A percentile compares a stretch with the other conserved stretches of the same genome.
Evolutionary conservation across 495 filamentous ascomycete species (phyloP).

Genomic region (Recurvomyces mirabilis): DNA sequence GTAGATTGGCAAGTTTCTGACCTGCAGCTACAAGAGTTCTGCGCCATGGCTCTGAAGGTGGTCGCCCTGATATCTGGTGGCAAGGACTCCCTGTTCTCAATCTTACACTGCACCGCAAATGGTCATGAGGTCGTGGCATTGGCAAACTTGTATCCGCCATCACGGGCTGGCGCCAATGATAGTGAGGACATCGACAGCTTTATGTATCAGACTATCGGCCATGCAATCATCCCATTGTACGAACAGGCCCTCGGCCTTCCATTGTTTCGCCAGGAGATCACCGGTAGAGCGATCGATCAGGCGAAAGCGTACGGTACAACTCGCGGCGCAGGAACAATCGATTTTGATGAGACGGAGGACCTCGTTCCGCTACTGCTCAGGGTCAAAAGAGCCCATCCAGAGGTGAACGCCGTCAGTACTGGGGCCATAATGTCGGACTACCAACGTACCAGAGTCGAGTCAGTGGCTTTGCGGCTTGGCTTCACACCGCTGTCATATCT

Average conservation of each 20-base stretch:
- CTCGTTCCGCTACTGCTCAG: slow-evolving; percentile 59
- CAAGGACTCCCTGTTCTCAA: slow-evolving; percentile 90
- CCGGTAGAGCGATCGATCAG: slow-evolving; percentile 53
- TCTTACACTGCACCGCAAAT: slow-evolving; percentile 78
- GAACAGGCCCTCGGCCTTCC: slow-evolving; percentile 63
- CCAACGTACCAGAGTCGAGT: slow-evolving; percentile 88
- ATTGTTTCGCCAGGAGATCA: slow-evolving; percentile 65
- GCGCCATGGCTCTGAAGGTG: slow-evolving; percentile 67
- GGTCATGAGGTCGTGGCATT: slow-evolving; percentile 79
- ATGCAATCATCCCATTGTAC: slow-evolving; percentile 78
- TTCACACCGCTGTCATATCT: slow-evolving; percentile 73
- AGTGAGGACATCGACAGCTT: slow-evolving; percentile 80
- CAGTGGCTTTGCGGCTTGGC: slow-evolving; percentile 64
- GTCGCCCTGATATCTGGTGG: slow-evolving; percentile 91
- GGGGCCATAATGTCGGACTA: slow-evolving; percentile 92
- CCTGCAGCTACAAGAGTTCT: no score
- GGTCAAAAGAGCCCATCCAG: slow-evolving; percentile 54
- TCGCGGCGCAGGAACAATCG: not conserved
- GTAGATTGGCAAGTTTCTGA: no score
- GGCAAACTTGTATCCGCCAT: slow-evolving; percentile 66
- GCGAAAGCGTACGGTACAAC: slow-evolving; percentile 44
- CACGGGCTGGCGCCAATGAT: slow-evolving; percentile 22
- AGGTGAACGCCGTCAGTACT: slow-evolving; percentile 71
- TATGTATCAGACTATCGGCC: slow-evolving; percentile 98
- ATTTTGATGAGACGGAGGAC: slow-evolving; percentile 74